Percentiles rank a stretch among this genome's conserved stretches.
Conservation (phyloP, 169 alveolate species). For the Eimeria tenella region DNA sequence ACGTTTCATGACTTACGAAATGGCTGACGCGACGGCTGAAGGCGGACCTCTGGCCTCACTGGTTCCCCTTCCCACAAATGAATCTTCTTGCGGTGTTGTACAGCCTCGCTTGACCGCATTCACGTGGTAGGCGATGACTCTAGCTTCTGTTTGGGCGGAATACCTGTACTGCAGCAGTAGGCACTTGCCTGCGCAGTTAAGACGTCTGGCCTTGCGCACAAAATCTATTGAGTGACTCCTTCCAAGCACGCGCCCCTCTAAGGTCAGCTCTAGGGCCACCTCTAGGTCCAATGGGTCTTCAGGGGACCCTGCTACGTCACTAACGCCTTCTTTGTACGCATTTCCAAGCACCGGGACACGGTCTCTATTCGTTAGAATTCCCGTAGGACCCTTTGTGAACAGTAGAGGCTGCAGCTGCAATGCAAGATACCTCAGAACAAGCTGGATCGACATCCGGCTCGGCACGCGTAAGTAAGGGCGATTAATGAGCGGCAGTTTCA, state of each 20-base stretch:
- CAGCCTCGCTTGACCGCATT: not conserved
- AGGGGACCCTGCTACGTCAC: not conserved
- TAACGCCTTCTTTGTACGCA: not conserved
- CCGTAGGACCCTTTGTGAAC: not conserved
- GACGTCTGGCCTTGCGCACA: slow-evolving; percentile 63
- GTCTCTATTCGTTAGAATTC: not conserved
- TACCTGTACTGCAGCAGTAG: slow-evolving; percentile 73
- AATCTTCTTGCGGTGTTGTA: too few relatives aligned
- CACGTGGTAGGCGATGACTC: slow-evolving; percentile 55
- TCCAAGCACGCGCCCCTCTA: slow-evolving; percentile 77
- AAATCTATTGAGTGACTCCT: slow-evolving; percentile 73
- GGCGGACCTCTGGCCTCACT: too few relatives aligned
- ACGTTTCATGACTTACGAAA: too few relatives aligned
- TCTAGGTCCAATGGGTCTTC: slow-evolving; percentile 57
- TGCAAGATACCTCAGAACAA: slow-evolving; percentile 68
- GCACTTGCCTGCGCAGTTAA: slow-evolving; percentile 66
- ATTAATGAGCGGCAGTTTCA: slow-evolving; percentile 53
- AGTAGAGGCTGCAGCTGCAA: slow-evolving; percentile 72
- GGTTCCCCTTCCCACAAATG: too few relatives aligned
- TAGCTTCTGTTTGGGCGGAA: slow-evolving; percentile 72
- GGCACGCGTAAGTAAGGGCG: slow-evolving; percentile 75
- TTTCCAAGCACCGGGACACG: not conserved
- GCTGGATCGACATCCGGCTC: slow-evolving; percentile 72
- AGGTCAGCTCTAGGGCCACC: slow-evolving; percentile 66
- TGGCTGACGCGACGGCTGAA: too few relatives aligned